phyloP scores from a whole-genome alignment of 208 protist genomes.

The Leishmania lainsoni region DNA sequence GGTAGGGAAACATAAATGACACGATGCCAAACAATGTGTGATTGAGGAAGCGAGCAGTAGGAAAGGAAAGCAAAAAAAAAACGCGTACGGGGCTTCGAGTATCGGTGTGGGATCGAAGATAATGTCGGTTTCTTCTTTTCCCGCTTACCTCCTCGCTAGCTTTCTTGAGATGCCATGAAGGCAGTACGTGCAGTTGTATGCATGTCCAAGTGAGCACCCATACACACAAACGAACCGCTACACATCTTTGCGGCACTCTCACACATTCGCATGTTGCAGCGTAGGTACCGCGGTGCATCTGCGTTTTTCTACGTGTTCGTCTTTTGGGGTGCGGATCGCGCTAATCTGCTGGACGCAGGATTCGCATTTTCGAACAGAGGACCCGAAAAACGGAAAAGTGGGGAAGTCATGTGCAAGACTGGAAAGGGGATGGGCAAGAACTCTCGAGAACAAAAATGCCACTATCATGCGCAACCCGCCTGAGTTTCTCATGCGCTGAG shows the following conservation, averaged over 20 bases:
- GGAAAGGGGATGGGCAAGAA: no score
- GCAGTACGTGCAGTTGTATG: neutral
- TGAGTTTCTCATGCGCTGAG: no score
- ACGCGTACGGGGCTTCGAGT: neutral
- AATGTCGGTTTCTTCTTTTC: neutral
- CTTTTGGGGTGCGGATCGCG: neutral
- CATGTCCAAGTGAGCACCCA: neutral
- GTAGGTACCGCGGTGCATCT: neutral
- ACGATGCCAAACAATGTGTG: neutral
- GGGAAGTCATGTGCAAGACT: neutral
- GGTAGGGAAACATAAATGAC: neutral
- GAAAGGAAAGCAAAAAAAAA: neutral
- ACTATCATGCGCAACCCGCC: no score
- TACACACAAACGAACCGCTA: neutral
- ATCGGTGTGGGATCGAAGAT: neutral
- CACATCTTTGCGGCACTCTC: neutral
- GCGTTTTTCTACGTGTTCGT: neutral
- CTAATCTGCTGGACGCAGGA: neutral
- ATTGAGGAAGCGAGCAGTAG: neutral
- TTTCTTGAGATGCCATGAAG: neutral
- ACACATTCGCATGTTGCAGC: neutral
- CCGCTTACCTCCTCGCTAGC: neutral
- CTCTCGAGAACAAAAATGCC: neutral
- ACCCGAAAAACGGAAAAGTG: no score
- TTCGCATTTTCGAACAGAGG: neutral